Evolutionary conservation across 805 yeast genomes (phyloP), one percentile per base, ranked within the genome.

Genomic region (Scheffersomyces stipitis): DNA sequence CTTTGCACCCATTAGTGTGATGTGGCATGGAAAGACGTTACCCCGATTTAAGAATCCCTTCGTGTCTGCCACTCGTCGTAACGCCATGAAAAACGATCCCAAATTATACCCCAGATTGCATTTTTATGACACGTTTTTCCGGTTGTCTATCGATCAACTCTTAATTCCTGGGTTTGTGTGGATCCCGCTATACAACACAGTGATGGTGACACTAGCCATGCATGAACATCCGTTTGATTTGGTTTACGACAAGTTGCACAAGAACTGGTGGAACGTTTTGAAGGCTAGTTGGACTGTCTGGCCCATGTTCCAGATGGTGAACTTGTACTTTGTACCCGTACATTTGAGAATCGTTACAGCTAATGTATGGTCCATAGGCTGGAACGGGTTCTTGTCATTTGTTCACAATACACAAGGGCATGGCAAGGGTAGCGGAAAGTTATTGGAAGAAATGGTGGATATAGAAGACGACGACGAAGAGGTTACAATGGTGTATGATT

Each of bases 361-460:
- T 15, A 68, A 68, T 38, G 28, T 65, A 8, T 65, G 69, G 63
- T 63, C 71, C 5, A 54, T 66, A 15, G 68, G 69, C 18, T 68
- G 74, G 74, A 67, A 62, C 44, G 60, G 66, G 29, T 68, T 56
- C 49, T 62, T 68, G 53, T 66, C 72, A 46, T 64, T 54, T 37
- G 57, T 65, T 38, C 88, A 85, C 45, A 69, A 79, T 32, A 63
- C 69, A 12, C 50, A 54, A 41, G 63, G 66, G 7, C 71, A 63
- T 34, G 70, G 66, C 18, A 60, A 62, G 41, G 65, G 64, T 8
- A 57, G 64, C 33, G 68, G 67, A n/a, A 48, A 53, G 33, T 38
- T 43, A 24, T 41, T 67, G 28, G 72, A 66, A 47, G 69, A 64
- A 40, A 46, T 66, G 36, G 63, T 65, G 28, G 71, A 66, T 40